phyloP scores from a whole-genome alignment of 2,329 filamentous ascomycete species.

The Raffaelea deltoideospora region DNA sequence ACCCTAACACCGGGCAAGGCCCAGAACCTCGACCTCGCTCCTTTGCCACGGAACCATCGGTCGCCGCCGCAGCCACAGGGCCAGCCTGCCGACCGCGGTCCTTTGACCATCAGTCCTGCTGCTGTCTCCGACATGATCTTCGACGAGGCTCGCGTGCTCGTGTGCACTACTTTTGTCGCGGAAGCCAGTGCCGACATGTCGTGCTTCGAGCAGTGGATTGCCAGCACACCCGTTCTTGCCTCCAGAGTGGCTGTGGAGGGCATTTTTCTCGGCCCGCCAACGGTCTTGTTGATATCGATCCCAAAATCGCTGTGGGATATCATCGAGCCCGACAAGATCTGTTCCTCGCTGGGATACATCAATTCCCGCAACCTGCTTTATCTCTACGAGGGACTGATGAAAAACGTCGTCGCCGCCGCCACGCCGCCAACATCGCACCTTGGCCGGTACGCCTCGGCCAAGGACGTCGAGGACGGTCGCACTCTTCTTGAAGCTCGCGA shows the following conservation, averaged over 20 bases:
- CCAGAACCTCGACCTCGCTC: conserved; percentile 37
- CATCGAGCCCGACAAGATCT: conserved; percentile 51
- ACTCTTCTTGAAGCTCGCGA: conserved; percentile 40
- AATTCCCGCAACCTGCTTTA: conserved; percentile 54
- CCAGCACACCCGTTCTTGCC: conserved; percentile 38
- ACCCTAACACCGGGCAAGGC: conserved; percentile 38
- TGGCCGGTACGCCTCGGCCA: conserved; percentile 24
- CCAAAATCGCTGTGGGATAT: conserved; percentile 47
- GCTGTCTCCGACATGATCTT: conserved; percentile 41
- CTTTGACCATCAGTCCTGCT: conserved; percentile 29
- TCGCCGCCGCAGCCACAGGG: conserved; percentile 7
- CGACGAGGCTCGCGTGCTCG: conserved; percentile 46
- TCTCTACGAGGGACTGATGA: conserved; percentile 44
- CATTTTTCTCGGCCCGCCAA: conserved; percentile 53
- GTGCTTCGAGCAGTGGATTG: conserved; percentile 51
- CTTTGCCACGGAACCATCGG: conserved; percentile 21
- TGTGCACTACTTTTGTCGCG: conserved; percentile 52
- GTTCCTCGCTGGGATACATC: conserved; percentile 49
- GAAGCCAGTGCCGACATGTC: conserved; percentile 52
- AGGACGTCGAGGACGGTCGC: conserved; percentile 40
- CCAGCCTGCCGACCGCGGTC: conserved; percentile 14
- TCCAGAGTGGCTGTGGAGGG: conserved; percentile 48
- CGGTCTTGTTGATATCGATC: conserved; percentile 52
- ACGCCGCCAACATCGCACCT: conserved; percentile 9
- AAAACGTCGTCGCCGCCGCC: conserved; percentile 14